Percentiles rank a stretch among this genome's conserved stretches.
Conservation (phyloP, 306 rosid genomes). For the Cucumis melo region DNA sequence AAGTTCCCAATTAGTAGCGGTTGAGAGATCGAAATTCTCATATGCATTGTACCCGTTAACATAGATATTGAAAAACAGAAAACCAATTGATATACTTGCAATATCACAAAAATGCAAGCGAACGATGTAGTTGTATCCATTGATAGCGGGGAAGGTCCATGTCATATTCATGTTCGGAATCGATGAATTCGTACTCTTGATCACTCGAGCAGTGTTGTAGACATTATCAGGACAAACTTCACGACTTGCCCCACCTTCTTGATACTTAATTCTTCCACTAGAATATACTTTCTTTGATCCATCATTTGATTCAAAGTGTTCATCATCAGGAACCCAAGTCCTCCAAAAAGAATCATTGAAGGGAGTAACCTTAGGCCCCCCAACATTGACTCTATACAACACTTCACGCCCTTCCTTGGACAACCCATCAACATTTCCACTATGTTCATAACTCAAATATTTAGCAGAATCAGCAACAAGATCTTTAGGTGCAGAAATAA, state of each 20-base stretch:
- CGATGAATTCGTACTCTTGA: conserved; percentile 41
- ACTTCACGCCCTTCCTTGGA: conserved; percentile 54
- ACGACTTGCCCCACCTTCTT: conserved; percentile 61
- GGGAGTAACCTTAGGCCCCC: conserved; percentile 85
- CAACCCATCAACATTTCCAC: conserved; percentile 28
- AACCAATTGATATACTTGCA: conserved; percentile 57
- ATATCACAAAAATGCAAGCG: conserved; percentile 85
- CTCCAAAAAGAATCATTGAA: conserved; percentile 86
- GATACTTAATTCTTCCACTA: conserved; percentile 62
- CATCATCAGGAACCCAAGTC: conserved; percentile 79
- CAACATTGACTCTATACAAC: conserved; percentile 63
- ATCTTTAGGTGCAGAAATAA: conserved; percentile 81
- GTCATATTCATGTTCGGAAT: conserved; percentile 57
- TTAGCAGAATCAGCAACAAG: conserved; percentile 52
- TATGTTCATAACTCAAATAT: conserved; percentile 16
- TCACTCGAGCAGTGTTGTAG: conserved; percentile 66
- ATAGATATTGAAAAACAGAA: conserved; percentile 69
- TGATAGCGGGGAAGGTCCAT: conserved; percentile 51
- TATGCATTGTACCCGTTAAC: conserved; percentile 51
- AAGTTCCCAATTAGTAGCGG: conserved; percentile 20
- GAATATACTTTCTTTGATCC: conserved; percentile 42
- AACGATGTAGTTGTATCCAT: conserved; percentile 48
- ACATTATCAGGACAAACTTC: conserved; percentile 92
- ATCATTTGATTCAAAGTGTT: conserved; percentile 25
- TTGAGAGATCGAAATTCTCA: conserved; percentile 55